Conservation (phyloP, 2,329 filamentous ascomycete genomes). For the Dothideomycetes sp. region DNA sequence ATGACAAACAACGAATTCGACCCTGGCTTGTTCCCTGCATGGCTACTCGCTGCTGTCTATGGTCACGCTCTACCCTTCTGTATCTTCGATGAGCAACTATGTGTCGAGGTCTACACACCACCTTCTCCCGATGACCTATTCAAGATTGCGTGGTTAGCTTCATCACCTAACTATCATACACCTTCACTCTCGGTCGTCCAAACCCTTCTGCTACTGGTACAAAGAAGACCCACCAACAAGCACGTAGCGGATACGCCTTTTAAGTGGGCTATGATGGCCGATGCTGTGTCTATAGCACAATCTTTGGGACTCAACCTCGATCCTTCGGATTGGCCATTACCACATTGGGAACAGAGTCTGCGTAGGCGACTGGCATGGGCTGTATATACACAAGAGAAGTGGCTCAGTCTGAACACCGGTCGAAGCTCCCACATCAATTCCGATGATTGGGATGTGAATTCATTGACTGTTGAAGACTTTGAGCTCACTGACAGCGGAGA, state of each 20-base stretch:
- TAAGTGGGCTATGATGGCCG: conserved; percentile 27
- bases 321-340: conserved; percentile 53
- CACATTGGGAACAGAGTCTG: conserved; percentile 53
- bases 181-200: conserved; percentile 25
- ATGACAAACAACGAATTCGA: conserved; percentile 23
- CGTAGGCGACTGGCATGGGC: conserved; percentile 56
- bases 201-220: conserved; percentile 25
- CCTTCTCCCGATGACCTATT: conserved; percentile 27
- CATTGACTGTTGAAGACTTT: conserved; percentile 39
- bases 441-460: conserved; percentile 47
- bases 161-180: conserved; percentile 23
- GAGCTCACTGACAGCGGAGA: conserved; percentile 19
- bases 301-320: conserved; percentile 53
- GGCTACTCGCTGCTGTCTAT: conserved; percentile 34
- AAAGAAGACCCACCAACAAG: conserved; percentile 26
- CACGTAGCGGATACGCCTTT: conserved; percentile 27
- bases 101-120: conserved; percentile 26
- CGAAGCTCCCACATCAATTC: conserved; percentile 46
- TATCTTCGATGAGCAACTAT: conserved; percentile 34
- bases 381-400: conserved; percentile 57
- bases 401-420: conserved; percentile 50
- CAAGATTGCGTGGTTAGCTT: conserved; percentile 25
- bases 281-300: conserved; percentile 45
- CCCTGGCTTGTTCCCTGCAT: conserved; percentile 28
- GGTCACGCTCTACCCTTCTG: conserved; percentile 38